A percentile compares a stretch with the other conserved stretches of the same genome.
phyloP scores from a whole-genome alignment of 768 basidiomycete species.

The Cystoderma amianthinum region DNA sequence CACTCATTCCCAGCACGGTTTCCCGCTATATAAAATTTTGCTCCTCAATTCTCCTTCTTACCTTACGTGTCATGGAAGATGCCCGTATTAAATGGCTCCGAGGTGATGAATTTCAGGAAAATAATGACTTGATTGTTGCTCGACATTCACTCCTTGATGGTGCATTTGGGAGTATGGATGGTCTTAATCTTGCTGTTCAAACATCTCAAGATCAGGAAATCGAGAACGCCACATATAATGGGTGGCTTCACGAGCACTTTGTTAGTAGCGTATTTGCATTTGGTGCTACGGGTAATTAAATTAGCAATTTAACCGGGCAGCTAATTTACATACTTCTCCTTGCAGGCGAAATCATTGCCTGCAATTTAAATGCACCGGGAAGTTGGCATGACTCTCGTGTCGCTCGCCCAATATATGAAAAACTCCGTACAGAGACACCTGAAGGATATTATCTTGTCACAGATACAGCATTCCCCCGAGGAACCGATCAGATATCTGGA shows the following conservation, averaged over 20 bases:
- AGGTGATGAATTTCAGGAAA: conserved; percentile 16
- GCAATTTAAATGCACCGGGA: conserved; percentile 30
- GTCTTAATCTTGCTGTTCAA: conserved; percentile 28
- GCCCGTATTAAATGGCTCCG: conserved; percentile 17
- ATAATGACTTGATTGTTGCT: conserved; percentile 14
- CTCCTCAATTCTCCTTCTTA: conserved; percentile 17
- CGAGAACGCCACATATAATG: conserved; percentile 40
- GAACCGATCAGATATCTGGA: conserved; percentile 19
- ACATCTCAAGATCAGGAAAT: conserved; percentile 28
- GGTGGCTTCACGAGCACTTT: conserved; percentile 34
- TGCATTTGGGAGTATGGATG: conserved; percentile 35
- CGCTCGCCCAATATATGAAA: conserved; percentile 29
- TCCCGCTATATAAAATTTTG: conserved; percentile 23
- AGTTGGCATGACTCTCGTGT: conserved; percentile 44
- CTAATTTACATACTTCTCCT: too few relatives aligned
- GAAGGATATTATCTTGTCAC: conserved; percentile 34
- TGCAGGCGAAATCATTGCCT: too few relatives aligned
- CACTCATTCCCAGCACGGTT: conserved; percentile 24
- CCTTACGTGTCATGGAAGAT: conserved; percentile 17
- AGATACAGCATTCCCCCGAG: conserved; percentile 39
- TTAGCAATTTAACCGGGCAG: too few relatives aligned
- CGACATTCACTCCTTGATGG: conserved; percentile 22
- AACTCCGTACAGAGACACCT: conserved; percentile 22
- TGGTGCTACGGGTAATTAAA: conserved; percentile 22
- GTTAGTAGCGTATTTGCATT: conserved; percentile 31